These are phyloP conservation scores for Chlorella sp. DNA, from an alignment of 139 green algal species.

Conservation along the genomic window DNA sequence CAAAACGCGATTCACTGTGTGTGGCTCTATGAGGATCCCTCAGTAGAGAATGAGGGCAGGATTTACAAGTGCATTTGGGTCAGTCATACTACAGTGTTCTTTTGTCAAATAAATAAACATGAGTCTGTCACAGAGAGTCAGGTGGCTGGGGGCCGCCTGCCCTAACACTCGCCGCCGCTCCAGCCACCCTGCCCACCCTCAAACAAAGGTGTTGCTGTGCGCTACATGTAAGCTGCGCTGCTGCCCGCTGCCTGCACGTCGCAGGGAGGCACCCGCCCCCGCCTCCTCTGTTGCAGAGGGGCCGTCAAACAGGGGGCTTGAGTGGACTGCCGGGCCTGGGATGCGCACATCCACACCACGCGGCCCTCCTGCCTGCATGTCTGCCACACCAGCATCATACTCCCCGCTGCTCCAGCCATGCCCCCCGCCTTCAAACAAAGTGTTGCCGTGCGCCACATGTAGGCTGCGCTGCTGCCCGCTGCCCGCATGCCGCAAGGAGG, in stretches of 20 bases:
- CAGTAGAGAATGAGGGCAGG: not conserved
- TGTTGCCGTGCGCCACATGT: slow-evolving; percentile 20
- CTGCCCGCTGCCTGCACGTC: slow-evolving; percentile 6
- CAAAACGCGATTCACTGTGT: not conserved
- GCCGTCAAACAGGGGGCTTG: too few species aligned
- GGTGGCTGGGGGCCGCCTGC: too few species aligned
- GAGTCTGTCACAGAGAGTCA: not conserved
- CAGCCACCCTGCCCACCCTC: not conserved
- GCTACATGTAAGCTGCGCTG: slow-evolving; percentile 8
- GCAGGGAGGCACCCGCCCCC: not conserved
- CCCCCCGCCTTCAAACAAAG: not conserved
- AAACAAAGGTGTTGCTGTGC: slow-evolving; percentile 17
- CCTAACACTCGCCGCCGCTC: too few species aligned
- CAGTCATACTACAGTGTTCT: not conserved
- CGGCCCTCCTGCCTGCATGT: not conserved
- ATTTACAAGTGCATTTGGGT: not conserved
- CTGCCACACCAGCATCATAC: slow-evolving; percentile 18
- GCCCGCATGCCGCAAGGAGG: not conserved
- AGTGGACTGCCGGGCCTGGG: too few species aligned
- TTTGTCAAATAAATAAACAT: not conserved
- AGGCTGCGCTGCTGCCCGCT: slow-evolving; percentile 23
- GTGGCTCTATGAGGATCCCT: not conserved
- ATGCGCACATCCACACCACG: not conserved
- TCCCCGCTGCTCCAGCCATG: not conserved
- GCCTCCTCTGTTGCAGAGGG: not conserved